Base-by-base conservation (phyloP, 2,329 filamentous ascomycete species). In the Diaporthe citriasiana region DNA sequence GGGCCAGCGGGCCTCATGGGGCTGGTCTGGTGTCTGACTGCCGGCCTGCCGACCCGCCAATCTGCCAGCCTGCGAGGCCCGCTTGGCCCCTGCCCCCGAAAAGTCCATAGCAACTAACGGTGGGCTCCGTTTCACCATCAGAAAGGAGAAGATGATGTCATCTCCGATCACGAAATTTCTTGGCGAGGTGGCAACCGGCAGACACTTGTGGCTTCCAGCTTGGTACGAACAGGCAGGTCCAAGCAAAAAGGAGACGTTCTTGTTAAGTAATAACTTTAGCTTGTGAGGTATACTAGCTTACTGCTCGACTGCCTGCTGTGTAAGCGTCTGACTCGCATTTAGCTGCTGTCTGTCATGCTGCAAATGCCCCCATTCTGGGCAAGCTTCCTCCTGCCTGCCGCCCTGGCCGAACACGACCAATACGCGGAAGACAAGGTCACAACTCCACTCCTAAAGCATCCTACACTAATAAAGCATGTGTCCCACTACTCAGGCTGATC, bases 71-170 rank as follows among this genome's bases (percentile, higher is more conserved):
- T n/a, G n/a, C n/a, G n/a, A 47, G 45, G 6, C 45, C 22, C 2
- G 45, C 60, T 35, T 17, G 42, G 60, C 60, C 42, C 42, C 40
- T 35, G 59, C 27, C 8, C 15, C 27, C 12, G 22, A 45, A 22
- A 17, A 59, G 59, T 3, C 59, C 42, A 33, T 25, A 47, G 15
- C 30, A 60, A 3, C 19, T 35, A 38, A 60, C 2, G 13, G 56
- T 60, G 59, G 40, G 42, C 17, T 65, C 42, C 42, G 42, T 65
- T 27, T 38, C 38, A 38, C 45, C 45, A 51, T 25, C 30, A 30
- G 60, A 25, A 22, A 66, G 45, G 63, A 35, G 63, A 51, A 51
- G 22, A 51, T 66, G 63, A 66, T 66, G 63, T 66, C 45, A 66
- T 38, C 19, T 4, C n/a, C 51, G 63, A 66, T 51, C 45, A 51